Base-by-base conservation (phyloP, 2,329 filamentous ascomycete species). In the Colletotrichum simmondsii region DNA sequence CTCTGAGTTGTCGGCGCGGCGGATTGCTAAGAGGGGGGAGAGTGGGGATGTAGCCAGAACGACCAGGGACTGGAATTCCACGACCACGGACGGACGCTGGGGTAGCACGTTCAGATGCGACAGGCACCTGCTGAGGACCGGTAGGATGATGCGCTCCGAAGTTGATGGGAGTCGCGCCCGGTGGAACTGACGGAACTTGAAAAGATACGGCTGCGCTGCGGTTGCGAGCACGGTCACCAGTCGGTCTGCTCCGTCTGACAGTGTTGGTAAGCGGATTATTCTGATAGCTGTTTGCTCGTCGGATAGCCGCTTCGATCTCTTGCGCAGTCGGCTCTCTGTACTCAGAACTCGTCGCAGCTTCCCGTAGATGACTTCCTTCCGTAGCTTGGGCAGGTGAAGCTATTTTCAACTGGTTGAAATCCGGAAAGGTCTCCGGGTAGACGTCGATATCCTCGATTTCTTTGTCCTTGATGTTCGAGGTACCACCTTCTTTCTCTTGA, bases 371-470 rank as follows among this genome's bases (percentile, higher is more conserved):
- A 5, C 26, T 66, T 30, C 56, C 68, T 46, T 60, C 42, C 35
- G n/a, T 69, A 2, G n/a, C 52, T n/a, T 5, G n/a, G 32, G 58
- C 49, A 28, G 4, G 28, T 52, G 58, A 30, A 56, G 22, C 14
- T 24, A 70, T 64, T 28, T 37, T 69, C 19, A 42, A 26, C 32
- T 59, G 32, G 6, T 71, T n/a, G 24, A 65, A 73, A 24, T 52
- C 56, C 71, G 71, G 71, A 65, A 73, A 73, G 42, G 49, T 53
- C 42, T 71, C 71, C 71, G 66, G 28, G 46, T 63, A 69, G 65
- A 35, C 66, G 35, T 71, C 56, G 22, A 53, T 42, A 30, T n/a
- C 32, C 26, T 46, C 30, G 32, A 26, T 64, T 49, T 54, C 71
- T 52, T 70, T 65, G 71, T 60, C 60, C 65, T 65, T 57, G 64